A percentile compares a stretch with the other conserved stretches of the same genome.
Evolutionary conservation across 192 early-diverging fungal genomes (phyloP).

Genomic region (Phycomyces nitens): DNA sequence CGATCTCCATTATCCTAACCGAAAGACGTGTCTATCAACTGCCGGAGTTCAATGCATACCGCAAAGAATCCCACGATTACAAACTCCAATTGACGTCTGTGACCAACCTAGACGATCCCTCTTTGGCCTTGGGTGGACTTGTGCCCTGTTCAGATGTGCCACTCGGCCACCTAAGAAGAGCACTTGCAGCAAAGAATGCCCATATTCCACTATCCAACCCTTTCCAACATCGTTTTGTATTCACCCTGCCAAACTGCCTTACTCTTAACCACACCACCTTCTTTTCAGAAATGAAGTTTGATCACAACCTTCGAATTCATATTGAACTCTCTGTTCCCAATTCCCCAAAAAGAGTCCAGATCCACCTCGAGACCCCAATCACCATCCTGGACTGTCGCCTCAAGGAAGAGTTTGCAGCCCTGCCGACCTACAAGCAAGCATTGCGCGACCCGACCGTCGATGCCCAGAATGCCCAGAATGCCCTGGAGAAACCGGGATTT

Average conservation of each 20-base stretch:
- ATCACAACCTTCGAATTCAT: slow-evolving; percentile 26
- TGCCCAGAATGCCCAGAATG: background rate
- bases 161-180: slow-evolving; percentile 13
- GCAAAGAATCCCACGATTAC: slow-evolving; percentile 10
- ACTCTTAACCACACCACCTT: slow-evolving; percentile 26
- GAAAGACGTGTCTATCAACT: slow-evolving; percentile 26
- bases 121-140: background rate
- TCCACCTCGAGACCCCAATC: slow-evolving; percentile 22
- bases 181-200: slow-evolving; percentile 12
- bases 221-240: slow-evolving; percentile 23
- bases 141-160: background rate
- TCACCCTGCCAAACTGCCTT: slow-evolving; percentile 31
- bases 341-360: background rate
- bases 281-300: slow-evolving; percentile 23
- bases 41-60: slow-evolving; percentile 25
- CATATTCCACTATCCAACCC: slow-evolving; percentile 14
- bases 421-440: slow-evolving; percentile 29
- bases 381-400: slow-evolving; percentile 31
- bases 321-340: slow-evolving; percentile 18
- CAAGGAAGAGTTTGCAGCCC: slow-evolving; percentile 25
- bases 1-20: slow-evolving; percentile 17
- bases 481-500: slow-evolving; percentile 1
- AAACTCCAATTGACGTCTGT: slow-evolving; percentile 7
- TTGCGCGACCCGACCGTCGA: slow-evolving; percentile 8
- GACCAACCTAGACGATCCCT: slow-evolving; percentile 4